Conservation (phyloP, 73 alveolate species). For the Loxodes magnus region DNA sequence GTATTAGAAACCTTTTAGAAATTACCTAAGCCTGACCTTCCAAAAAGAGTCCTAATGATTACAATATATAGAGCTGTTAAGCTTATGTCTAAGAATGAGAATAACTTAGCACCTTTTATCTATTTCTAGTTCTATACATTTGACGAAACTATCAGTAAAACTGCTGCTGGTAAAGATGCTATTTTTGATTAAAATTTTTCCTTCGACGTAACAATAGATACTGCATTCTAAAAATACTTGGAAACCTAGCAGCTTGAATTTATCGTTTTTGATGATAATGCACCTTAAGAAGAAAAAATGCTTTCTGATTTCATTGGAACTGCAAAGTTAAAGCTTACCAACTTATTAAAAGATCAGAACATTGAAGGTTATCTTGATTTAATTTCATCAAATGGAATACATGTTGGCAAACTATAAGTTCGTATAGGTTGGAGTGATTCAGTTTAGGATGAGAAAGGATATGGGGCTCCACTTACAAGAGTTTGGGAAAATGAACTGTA, state of each 20-base stretch:
- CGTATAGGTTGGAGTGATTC: slow-evolving; percentile 43
- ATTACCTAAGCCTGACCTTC: slow-evolving; percentile 26
- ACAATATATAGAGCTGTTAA: slow-evolving; percentile 37
- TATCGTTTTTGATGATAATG: slow-evolving; percentile 67
- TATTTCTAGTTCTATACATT: slow-evolving; percentile 70
- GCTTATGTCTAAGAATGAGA: slow-evolving; percentile 32
- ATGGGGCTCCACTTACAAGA: slow-evolving; percentile 22
- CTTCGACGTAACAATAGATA: slow-evolving; percentile 40
- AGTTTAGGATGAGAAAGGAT: slow-evolving; percentile 12
- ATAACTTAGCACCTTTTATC: slow-evolving; percentile 58
- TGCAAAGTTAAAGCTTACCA: slow-evolving; percentile 50
- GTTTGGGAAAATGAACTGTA: slow-evolving; percentile 24
- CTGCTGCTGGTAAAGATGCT: slow-evolving; percentile 60
- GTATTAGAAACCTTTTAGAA: slow-evolving; percentile 37
- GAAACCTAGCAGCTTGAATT: slow-evolving; percentile 59
- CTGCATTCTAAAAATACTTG: slow-evolving; percentile 49
- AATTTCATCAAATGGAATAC: slow-evolving; percentile 30
- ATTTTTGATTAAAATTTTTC: slow-evolving; percentile 60
- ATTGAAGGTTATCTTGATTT: slow-evolving; percentile 54
- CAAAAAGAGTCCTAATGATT: slow-evolving; percentile 40
- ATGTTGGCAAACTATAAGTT: slow-evolving; percentile 47
- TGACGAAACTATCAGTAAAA: slow-evolving; percentile 54
- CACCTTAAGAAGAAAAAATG: slow-evolving; percentile 66
- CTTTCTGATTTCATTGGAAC: slow-evolving; percentile 82
- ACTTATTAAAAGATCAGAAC: slow-evolving; percentile 40